Base-by-base conservation (phyloP, 2,329 filamentous ascomycete species). In the Paracoccidioides brasiliensis region DNA sequence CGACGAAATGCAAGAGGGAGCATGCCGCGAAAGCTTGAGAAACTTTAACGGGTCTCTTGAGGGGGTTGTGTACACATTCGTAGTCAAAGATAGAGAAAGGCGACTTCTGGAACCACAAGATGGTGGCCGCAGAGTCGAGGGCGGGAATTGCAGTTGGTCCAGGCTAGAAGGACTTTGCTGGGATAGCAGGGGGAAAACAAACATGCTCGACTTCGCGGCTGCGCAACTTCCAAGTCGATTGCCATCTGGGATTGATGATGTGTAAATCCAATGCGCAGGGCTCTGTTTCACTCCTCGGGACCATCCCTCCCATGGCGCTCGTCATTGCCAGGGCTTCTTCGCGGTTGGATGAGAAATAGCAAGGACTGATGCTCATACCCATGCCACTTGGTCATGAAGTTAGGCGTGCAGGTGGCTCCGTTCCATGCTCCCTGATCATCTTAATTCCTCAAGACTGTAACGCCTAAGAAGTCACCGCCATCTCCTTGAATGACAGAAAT, bases 371-470 rank as follows among this genome's bases (percentile, higher is more conserved):
- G 50, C 28, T 33, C 14, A 28, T 38, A 41, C 22, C 28, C 50
- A 28, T 52, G 37, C 38, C 22, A 28, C n/a, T 41, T 28, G 28
- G n/a, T 15, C 22, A 28, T 52, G 38, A 33, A 52, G 49, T 30
- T 30, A 41, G 37, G 49, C 22, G 35, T 41, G 22, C 9, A 0
- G 35, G 41, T 45, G 42, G 52, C 52, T 53, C 52, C 28, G 14
- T 9, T 45, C 10, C 41, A 45, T 46, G 41, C 41, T 53, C 52
- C 52, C 52, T 53, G 33, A 40, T 53, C 52, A 53, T 53, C 35
- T 53, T 53, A 53, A 53, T 53, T 53, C 40, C 52, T 45, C 33
- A 14, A 46, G 30, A 15, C 49, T 52, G 50, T 52, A 52, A 52
- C 50, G 15, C 12, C 50, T 52, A 43, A 52, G 38, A 9, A 42